Evolutionary conservation across 1,284 basidiomycete species (phyloP).

Genomic region (Meira miltonrushii): DNA sequence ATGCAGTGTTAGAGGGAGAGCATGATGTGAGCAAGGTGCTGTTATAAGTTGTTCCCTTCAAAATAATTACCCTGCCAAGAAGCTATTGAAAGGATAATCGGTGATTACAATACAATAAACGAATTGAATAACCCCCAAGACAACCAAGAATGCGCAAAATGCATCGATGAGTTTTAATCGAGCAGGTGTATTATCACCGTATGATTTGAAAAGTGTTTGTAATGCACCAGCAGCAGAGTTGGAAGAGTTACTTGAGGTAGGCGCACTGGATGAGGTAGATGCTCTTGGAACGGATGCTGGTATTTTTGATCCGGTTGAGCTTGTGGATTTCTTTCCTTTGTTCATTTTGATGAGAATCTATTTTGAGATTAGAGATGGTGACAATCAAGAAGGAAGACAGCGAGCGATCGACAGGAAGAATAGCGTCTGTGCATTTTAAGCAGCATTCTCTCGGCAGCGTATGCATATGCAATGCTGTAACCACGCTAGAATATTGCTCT

Average conservation of each 20-base stretch:
- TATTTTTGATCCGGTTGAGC: no score
- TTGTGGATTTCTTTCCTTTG: no score
- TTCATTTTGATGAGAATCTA: no score
- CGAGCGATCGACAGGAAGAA: no score
- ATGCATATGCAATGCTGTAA: no score
- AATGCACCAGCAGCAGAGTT: slow-evolving; percentile 42
- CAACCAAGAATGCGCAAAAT: slow-evolving; percentile 85
- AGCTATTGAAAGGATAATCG: slow-evolving; percentile 94
- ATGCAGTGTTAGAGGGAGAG: background rate
- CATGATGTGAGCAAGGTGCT: background rate
- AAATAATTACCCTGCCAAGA: slow-evolving; percentile 76
- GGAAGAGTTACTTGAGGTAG: background rate
- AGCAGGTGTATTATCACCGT: slow-evolving; percentile 69
- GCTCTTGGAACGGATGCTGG: no score
- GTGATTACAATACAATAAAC: slow-evolving; percentile 84
- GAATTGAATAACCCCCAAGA: slow-evolving; percentile 86
- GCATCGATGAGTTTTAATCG: slow-evolving; percentile 88
- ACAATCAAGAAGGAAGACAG: no score
- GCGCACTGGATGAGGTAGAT: no score
- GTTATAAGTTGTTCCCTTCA: background rate
- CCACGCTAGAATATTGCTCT: no score
- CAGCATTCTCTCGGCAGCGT: no score
- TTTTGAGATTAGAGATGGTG: no score
- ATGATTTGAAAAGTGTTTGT: slow-evolving; percentile 68
- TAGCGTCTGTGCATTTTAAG: no score